These are phyloP conservation scores for Ramaria sp. DNA, from an alignment of 768 basidiomycete species.

Conservation along the genomic window DNA sequence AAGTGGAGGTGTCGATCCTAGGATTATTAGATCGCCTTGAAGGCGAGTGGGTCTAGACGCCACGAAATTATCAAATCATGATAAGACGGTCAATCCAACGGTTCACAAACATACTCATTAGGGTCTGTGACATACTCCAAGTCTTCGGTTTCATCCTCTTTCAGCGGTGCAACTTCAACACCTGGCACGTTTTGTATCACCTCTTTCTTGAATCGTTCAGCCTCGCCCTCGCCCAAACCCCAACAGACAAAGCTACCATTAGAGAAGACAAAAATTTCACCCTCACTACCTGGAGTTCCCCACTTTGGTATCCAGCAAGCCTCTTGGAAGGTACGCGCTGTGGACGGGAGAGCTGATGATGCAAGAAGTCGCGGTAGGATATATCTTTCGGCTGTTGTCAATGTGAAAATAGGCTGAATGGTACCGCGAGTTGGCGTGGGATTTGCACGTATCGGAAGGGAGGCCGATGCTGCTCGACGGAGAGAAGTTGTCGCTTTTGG, in stretches of 20 bases:
- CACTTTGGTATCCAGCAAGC: conserved; percentile 73
- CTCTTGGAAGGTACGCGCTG: conserved; percentile 51
- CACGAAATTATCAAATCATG: not conserved
- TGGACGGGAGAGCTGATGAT: conserved; percentile 39
- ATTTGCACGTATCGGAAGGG: conserved; percentile 75
- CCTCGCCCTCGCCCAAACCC: conserved; percentile 74
- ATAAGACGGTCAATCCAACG: not conserved
- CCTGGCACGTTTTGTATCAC: conserved; percentile 38
- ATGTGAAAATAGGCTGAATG: conserved; percentile 71
- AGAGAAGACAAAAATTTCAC: conserved; percentile 82
- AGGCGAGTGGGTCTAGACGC: conserved; percentile 63
- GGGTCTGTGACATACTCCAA: conserved; percentile 90
- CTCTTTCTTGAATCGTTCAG: conserved; percentile 51
- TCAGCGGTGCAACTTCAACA: conserved; percentile 54
- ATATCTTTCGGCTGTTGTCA: conserved; percentile 82
- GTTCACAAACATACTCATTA: conserved; percentile 49
- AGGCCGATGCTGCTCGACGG: conserved; percentile 75
- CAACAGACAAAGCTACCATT: conserved; percentile 88
- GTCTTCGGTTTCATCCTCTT: conserved; percentile 75
- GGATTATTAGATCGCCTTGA: conserved; percentile 86
- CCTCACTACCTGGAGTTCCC: conserved; percentile 44
- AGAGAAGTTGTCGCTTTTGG: conserved; percentile 77
- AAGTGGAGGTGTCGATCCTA: conserved; percentile 60
- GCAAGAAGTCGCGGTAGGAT: conserved; percentile 50
- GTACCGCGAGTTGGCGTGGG: conserved; percentile 77